phyloP scores from a whole-genome alignment of 352 stramenopile genomes.

The Phytophthora syringae region DNA sequence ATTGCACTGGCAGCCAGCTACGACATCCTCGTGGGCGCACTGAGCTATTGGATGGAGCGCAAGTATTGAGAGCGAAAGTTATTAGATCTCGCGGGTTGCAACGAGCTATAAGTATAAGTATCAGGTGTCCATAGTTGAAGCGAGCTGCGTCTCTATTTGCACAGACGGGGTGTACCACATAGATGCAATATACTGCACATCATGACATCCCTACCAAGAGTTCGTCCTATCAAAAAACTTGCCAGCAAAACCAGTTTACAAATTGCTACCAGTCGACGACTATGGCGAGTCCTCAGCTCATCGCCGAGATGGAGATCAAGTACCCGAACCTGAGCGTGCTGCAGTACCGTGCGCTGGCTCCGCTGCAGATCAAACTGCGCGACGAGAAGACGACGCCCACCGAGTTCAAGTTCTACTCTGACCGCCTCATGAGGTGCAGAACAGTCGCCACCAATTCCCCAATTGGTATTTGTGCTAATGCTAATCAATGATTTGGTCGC shows the following conservation, averaged over 20 bases:
- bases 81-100: conserved; percentile 35
- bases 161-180: neutral
- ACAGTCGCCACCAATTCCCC: neutral
- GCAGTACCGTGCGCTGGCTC: conserved; percentile 63
- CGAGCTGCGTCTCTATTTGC: conserved; percentile 2
- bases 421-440: conserved; percentile 75
- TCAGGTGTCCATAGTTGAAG: conserved; percentile 13
- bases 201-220: neutral
- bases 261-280: conserved; percentile 9
- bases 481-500: neutral
- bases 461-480: neutral
- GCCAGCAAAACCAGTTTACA: conserved; percentile 2
- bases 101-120: conserved; percentile 30
- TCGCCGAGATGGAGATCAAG: conserved; percentile 61
- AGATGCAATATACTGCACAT: neutral
- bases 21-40: conserved; percentile 74
- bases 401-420: conserved; percentile 83
- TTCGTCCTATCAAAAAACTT: conserved; percentile 14
- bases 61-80: conserved; percentile 55
- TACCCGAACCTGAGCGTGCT: conserved; percentile 74
- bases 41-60: conserved; percentile 80
- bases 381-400: conserved; percentile 69
- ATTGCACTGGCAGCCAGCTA: conserved; percentile 76
- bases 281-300: conserved; percentile 55
- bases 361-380: conserved; percentile 79